Conservation (phyloP, 371 early-diverging fungal genomes). For the Saksenaea oblongispora region DNA sequence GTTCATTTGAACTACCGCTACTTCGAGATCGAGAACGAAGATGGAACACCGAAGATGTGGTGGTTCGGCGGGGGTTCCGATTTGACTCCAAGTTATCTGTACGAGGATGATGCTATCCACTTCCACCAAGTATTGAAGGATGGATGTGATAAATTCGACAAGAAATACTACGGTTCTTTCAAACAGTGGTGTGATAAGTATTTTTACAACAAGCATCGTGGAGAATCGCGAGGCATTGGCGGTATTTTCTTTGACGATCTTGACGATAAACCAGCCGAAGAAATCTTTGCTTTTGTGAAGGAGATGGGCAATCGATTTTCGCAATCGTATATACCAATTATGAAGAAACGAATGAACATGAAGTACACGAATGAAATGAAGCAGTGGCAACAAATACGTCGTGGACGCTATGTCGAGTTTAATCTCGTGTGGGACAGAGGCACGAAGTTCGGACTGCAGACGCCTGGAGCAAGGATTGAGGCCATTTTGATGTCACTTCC, state of each 20-base stretch:
- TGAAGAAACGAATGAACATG: conserved; percentile 65
- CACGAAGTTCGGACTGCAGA: conserved; percentile 84
- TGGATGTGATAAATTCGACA: conserved; percentile 76
- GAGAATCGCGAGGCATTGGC: conserved; percentile 82
- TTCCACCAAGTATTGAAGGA: conserved; percentile 77
- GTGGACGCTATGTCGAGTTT: conserved; percentile 89
- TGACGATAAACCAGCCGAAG: conserved; percentile 62
- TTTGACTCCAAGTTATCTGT: conserved; percentile 77
- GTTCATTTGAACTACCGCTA: conserved; percentile 95
- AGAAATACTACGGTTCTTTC: conserved; percentile 67
- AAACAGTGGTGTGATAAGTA: conserved; percentile 87
- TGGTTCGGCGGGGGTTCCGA: conserved; percentile 91
- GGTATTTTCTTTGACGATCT: conserved; percentile 90
- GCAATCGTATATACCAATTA: conserved; percentile 75
- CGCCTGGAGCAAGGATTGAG: conserved; percentile 83
- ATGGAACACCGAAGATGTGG: conserved; percentile 59
- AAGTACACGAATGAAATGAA: conserved; percentile 67
- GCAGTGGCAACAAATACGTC: conserved; percentile 81
- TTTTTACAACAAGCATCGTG: conserved; percentile 74
- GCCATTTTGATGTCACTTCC: conserved; percentile 84
- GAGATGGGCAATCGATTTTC: conserved; percentile 73
- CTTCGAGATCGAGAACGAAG: conserved; percentile 79
- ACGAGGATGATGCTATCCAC: conserved; percentile 76
- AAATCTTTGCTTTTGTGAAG: conserved; percentile 70
- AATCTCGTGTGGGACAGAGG: conserved; percentile 86